Percentiles rank a stretch among this genome's conserved stretches.
Conservation (phyloP, 2,329 filamentous ascomycete genomes). For the Colletotrichum kahawae region DNA sequence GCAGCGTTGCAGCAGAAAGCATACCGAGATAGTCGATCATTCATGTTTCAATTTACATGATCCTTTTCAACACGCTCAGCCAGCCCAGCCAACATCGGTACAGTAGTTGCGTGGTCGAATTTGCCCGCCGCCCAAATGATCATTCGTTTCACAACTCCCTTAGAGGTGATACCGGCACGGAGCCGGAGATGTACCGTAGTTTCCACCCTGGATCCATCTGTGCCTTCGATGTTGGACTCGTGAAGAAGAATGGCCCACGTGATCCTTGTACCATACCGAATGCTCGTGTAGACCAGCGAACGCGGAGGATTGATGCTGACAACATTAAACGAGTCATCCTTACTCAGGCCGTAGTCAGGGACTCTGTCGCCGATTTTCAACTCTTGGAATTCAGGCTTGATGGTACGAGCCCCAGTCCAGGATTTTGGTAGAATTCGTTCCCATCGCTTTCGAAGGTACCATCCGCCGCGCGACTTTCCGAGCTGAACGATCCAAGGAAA, state of each 20-base stretch:
- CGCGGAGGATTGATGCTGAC: not conserved
- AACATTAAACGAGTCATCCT: not conserved
- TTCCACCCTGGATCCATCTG: not conserved
- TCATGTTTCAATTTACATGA: not conserved
- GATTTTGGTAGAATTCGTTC: not conserved
- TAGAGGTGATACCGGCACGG: not conserved
- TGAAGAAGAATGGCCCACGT: not conserved
- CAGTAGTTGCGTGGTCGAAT: not conserved
- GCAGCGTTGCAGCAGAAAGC: no score
- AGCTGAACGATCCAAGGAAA: not conserved
- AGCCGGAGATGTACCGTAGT: not conserved
- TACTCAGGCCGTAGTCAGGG: not conserved
- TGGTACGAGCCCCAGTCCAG: not conserved
- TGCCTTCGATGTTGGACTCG: not conserved
- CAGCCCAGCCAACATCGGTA: not conserved
- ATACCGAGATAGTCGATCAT: no score
- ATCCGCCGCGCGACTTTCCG: not conserved
- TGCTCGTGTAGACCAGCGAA: not conserved
- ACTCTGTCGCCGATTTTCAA: not conserved
- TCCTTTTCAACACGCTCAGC: not conserved
- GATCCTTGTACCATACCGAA: not conserved
- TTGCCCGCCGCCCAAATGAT: not conserved
- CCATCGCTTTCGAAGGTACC: not conserved
- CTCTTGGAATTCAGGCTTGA: not conserved
- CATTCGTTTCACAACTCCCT: not conserved